These are phyloP conservation scores for Coemansia sp. DNA, from an alignment of 192 early-diverging fungal genomes.

Conservation along the genomic window DNA sequence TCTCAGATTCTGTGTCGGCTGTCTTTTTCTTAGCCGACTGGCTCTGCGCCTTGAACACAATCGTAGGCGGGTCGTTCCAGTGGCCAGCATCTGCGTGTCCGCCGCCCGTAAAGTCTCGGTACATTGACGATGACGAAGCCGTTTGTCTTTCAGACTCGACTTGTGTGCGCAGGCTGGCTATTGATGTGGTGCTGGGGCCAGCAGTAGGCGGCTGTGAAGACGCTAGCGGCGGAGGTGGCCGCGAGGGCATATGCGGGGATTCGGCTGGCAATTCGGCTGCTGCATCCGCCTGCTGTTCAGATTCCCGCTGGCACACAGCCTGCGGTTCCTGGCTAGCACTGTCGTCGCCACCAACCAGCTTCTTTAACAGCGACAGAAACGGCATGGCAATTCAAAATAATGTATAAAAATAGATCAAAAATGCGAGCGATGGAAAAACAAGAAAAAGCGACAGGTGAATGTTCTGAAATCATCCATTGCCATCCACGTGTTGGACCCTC, in stretches of 20 bases:
- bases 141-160: conserved; percentile 21
- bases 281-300: conserved; percentile 6
- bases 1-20: conserved; percentile 6
- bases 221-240: conserved; percentile 7
- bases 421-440: neutral
- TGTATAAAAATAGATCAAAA: neutral
- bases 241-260: neutral
- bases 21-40: conserved; percentile 10
- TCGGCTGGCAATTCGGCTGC: neutral
- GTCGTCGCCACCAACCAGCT: conserved; percentile 7
- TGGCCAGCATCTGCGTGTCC: conserved; percentile 50
- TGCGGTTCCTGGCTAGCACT: neutral
- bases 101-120: conserved; percentile 44
- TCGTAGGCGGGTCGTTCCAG: conserved; percentile 56
- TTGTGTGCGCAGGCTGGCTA: conserved; percentile 27
- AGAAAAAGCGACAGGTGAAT: neutral
- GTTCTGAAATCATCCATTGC: neutral
- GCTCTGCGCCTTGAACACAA: conserved; percentile 29
- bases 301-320: neutral
- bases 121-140: conserved; percentile 28
- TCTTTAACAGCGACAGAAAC: conserved; percentile 22
- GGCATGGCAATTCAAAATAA: conserved; percentile 9
- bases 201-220: conserved; percentile 1
- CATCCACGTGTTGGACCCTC: neutral
- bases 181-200: conserved; percentile 16